Evolutionary conservation across 139 green algal species (phyloP).

Genomic region (Tetradesmus obliquus): DNA sequence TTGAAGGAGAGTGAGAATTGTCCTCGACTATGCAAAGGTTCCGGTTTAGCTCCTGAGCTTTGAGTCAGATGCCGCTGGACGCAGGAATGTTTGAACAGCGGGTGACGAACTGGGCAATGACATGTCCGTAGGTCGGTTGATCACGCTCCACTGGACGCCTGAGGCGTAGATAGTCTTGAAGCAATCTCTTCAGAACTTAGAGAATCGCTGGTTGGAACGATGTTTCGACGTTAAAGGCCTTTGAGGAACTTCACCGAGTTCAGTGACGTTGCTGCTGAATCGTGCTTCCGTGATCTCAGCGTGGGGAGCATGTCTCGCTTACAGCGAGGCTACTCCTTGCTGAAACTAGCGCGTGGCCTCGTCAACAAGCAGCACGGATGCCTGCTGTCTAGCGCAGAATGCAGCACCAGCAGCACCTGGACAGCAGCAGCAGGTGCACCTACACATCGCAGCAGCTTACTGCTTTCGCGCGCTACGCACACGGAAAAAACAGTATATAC

Average conservation of each 20-base stretch:
- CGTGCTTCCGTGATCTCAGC: neutral
- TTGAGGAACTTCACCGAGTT: neutral
- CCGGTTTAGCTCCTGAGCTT: too few relatives aligned
- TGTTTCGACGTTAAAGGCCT: too few relatives aligned
- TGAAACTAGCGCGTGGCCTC: neutral
- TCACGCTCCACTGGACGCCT: neutral
- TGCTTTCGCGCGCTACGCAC: neutral
- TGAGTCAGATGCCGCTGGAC: too few relatives aligned
- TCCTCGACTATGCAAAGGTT: too few relatives aligned
- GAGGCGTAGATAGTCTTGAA: too few relatives aligned
- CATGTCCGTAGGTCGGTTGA: neutral
- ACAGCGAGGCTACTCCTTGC: neutral
- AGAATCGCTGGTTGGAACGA: too few relatives aligned
- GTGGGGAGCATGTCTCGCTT: neutral
- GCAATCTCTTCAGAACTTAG: too few relatives aligned
- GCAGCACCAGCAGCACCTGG: neutral
- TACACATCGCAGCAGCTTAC: neutral
- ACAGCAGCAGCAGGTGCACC: neutral
- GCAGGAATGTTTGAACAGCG: neutral
- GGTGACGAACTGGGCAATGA: neutral
- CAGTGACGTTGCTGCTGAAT: neutral
- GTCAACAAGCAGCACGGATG: neutral
- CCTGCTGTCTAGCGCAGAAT: neutral
- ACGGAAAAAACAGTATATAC: constrained; percentile 12
- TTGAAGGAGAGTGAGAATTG: too few relatives aligned